These are phyloP conservation scores for Xylaria grammica DNA, from an alignment of 495 filamentous ascomycete species.

Conservation along the genomic window DNA sequence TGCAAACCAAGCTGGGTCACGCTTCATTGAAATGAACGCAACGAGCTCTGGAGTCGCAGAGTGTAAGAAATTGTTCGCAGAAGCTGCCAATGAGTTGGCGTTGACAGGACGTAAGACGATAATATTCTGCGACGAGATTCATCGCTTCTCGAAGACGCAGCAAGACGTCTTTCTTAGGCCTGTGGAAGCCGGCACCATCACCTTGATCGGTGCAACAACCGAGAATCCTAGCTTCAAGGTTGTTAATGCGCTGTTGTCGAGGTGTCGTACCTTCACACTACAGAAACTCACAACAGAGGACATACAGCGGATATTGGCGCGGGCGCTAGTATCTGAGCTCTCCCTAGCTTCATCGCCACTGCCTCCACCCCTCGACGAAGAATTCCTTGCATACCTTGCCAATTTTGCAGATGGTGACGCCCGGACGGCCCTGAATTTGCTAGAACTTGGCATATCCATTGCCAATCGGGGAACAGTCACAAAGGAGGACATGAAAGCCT, in stretches of 20 bases:
- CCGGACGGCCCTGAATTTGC: slow-evolving; percentile 86
- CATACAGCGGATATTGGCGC: slow-evolving; percentile 70
- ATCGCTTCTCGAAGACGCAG: slow-evolving; percentile 90
- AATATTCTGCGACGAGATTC: slow-evolving; percentile 97
- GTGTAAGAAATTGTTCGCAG: slow-evolving; percentile 89
- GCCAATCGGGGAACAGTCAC: slow-evolving; percentile 45
- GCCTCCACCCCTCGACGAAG: slow-evolving; percentile 71
- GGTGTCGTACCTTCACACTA: slow-evolving; percentile 90
- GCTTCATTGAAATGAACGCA: slow-evolving; percentile 96
- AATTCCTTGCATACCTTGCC: slow-evolving; percentile 79
- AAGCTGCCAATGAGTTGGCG: slow-evolving; percentile 80
- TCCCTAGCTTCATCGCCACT: slow-evolving; percentile 33
- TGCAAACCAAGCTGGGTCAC: slow-evolving; percentile 75
- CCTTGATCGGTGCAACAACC: slow-evolving; percentile 92
- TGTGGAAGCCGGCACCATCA: slow-evolving; percentile 89
- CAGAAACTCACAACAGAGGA: slow-evolving; percentile 72
- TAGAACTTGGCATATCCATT: slow-evolving; percentile 79
- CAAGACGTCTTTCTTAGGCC: slow-evolving; percentile 95
- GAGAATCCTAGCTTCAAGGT: slow-evolving; percentile 98
- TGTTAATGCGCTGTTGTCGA: slow-evolving; percentile 82
- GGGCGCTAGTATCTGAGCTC: slow-evolving; percentile 71
- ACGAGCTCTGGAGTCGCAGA: slow-evolving; percentile 90
- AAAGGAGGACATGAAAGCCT: slow-evolving; percentile 72
- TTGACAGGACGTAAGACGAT: slow-evolving; percentile 91
- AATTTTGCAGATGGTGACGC: slow-evolving; percentile 91